Base-by-base conservation (phyloP, 108 stramenopile genomes). In the Skeletonema grethae region DNA sequence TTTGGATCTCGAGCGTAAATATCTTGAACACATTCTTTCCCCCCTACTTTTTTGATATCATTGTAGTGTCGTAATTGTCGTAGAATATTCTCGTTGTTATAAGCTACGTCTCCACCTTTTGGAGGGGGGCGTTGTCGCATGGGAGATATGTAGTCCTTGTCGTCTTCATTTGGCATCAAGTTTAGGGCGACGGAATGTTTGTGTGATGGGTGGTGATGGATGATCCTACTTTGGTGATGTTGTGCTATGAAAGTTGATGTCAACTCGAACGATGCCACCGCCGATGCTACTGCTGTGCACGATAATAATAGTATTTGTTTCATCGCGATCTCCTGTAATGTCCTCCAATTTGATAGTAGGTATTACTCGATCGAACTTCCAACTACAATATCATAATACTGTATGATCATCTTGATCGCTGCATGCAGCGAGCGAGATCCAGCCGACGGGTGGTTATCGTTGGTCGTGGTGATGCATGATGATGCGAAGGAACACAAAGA, bases 41-140 rank as follows among this genome's bases (percentile, higher is more conserved):
- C 83, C 11, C 83, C 83, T 11, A 68, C 74, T 28, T 65, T 61
- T 7, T 75, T 71, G 45, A 84, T 84, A 9, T 61, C 50, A 15
- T 69, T 61, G 61, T 76, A 84, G 41, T 48, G 32, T 53, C 57
- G 29, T 31, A 70, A 29, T 61, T 79, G 78, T 13, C 83, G 67
- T 15, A 70, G 24, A 15, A 84, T 80, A 29, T 84, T 84, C 45
- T 75, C 61, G 53, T 69, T 61, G 18, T 64, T 72, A 41, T 84
- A 84, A 1, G 83, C 76, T 4, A 84, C 63, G 41, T 79, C 79
- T 41, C 84, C 84, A 20, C 84, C 84, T 56, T 73, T 65, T 20
- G 84, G 84, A 38, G 35, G 57, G 2, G 79, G 70, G 28, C 78
- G 70, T 45, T 79, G 61, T 61, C 78, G 41, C 78, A 79, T 79